A percentile compares a stretch with the other conserved stretches of the same genome.
Evolutionary conservation across 257 asterid species (phyloP).

Genomic region (Craterostigma plantagineum): DNA sequence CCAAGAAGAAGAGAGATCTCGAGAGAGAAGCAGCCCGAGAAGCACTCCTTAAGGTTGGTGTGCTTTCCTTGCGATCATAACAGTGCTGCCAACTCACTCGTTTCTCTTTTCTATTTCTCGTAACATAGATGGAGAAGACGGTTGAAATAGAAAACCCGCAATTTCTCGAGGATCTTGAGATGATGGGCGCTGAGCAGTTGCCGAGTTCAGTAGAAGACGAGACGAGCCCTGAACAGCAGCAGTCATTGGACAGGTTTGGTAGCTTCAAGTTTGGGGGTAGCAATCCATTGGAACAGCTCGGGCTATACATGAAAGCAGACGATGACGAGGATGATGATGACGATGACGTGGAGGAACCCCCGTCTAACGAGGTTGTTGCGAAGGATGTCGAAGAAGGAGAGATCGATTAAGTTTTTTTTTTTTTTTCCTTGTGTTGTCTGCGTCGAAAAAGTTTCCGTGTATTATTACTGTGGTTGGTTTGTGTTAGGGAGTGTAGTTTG

Average conservation of each 20-base stretch:
- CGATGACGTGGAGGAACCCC: slow-evolving; percentile 11
- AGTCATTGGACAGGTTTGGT: slow-evolving; percentile 28
- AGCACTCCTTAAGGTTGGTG: slow-evolving; percentile 49
- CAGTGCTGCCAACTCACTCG: not conserved
- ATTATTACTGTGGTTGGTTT: too few species aligned
- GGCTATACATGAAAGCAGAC: slow-evolving; percentile 71
- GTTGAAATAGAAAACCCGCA: slow-evolving; percentile 58
- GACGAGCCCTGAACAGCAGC: slow-evolving; percentile 34
- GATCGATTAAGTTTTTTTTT: slow-evolving; percentile 25
- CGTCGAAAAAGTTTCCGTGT: too few species aligned
- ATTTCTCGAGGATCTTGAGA: slow-evolving; percentile 51
- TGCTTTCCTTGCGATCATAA: too few species aligned
- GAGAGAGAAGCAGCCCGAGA: slow-evolving; percentile 87
- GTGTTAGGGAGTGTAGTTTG: too few species aligned
- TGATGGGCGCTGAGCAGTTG: slow-evolving; percentile 40
- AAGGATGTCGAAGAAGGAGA: slow-evolving; percentile 69
- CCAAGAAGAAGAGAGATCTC: slow-evolving; percentile 41
- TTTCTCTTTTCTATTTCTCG: not conserved
- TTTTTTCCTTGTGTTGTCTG: too few species aligned
- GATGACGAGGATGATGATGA: slow-evolving; percentile 75
- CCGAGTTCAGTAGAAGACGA: slow-evolving; percentile 37
- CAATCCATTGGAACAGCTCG: slow-evolving; percentile 83
- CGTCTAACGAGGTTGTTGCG: slow-evolving; percentile 1
- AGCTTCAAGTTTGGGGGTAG: slow-evolving; percentile 51
- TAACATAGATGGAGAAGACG: slow-evolving; percentile 57